Percentiles rank a stretch among this genome's conserved stretches.
These are phyloP conservation scores for Selenicereus undatus DNA, from an alignment of 148 eudicot genomes.

Conservation along the genomic window DNA sequence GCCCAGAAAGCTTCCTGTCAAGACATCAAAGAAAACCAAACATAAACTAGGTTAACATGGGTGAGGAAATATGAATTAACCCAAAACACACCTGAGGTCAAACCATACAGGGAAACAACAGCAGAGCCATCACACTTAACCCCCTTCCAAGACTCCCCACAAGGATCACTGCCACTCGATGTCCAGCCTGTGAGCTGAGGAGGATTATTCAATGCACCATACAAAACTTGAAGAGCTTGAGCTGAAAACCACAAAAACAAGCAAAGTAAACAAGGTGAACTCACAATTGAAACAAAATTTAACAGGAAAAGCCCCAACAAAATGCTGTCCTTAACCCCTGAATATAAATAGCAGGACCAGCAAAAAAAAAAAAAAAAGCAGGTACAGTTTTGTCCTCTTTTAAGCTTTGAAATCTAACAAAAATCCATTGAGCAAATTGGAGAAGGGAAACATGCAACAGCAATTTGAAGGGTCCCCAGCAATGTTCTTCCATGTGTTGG, in stretches of 20 bases:
- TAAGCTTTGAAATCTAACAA: slow-evolving; percentile 7
- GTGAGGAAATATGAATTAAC: neutral
- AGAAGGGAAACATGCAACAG: slow-evolving; percentile 24
- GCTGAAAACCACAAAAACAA: slow-evolving; percentile 42
- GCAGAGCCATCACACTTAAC: slow-evolving; percentile 78
- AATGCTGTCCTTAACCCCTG: neutral
- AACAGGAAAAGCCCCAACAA: neutral
- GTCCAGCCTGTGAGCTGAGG: slow-evolving; percentile 82
- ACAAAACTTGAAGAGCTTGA: slow-evolving; percentile 79
- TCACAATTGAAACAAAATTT: neutral
- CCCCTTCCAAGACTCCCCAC: slow-evolving; percentile 96
- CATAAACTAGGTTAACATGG: slow-evolving; percentile 18
- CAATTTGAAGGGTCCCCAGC: slow-evolving; percentile 19
- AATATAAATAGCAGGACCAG: neutral
- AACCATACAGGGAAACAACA: slow-evolving; percentile 74
- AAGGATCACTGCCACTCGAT: slow-evolving; percentile 81
- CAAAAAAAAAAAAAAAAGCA: neutral
- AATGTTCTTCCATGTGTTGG: slow-evolving; percentile 23
- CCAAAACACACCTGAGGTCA: neutral
- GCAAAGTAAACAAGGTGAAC: neutral
- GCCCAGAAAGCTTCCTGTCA: slow-evolving; percentile 69
- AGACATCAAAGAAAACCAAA: slow-evolving; percentile 22
- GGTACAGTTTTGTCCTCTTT: neutral
- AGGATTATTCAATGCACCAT: slow-evolving; percentile 71
- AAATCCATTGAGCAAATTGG: neutral